Evolutionary conservation across 83 land plant genomes (phyloP), one percentile per base, ranked within the genome.

Genomic region (Diphasiastrum complanatum): DNA sequence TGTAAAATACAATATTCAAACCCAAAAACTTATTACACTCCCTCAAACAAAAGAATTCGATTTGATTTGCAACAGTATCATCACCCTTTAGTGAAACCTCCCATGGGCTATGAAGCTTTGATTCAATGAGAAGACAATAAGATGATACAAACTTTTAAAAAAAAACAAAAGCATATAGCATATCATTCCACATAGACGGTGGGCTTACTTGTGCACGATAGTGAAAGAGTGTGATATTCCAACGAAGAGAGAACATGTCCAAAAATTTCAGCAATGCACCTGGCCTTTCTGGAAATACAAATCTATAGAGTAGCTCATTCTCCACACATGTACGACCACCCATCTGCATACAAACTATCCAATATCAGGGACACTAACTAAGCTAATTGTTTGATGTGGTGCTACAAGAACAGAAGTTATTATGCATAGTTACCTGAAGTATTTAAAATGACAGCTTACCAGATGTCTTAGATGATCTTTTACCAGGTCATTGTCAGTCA

Each of bases 221-320:
- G 51, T 88, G 98, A 71, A 92, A 92, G 58, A 92, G 70, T 12
- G 81, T 75, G 52, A 92, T 88, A 64, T 85, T 88, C 98, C 98
- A 92, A 22, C 82, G 80, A 1, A 91, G 88, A 61, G 87, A 82
- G 47, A 92, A 79, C 11, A 82, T 63, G 64, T 85, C 81, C 79
- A 92, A 60, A 38, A 92, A 92, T 69, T 88, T 79, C 87, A 79
- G 78, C 23, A 92, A 66, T 47, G 98, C 85, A 61, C 98, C 96
- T 23, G 91, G 96, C 61, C 91, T 79, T 66, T 92, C 98, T 8
- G 98, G 98, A 76, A 92, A 92, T 20, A 81, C 71, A 61, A 92
- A 92, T 36, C 91, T 75, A 60, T 79, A 88, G 55, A 88, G 73
- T 40, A 80, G 41, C 60, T 92, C 98, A 61, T 83, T 47, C 62